Base-by-base conservation (phyloP, 257 asterid genomes). In the Mitragyna speciosa region DNA sequence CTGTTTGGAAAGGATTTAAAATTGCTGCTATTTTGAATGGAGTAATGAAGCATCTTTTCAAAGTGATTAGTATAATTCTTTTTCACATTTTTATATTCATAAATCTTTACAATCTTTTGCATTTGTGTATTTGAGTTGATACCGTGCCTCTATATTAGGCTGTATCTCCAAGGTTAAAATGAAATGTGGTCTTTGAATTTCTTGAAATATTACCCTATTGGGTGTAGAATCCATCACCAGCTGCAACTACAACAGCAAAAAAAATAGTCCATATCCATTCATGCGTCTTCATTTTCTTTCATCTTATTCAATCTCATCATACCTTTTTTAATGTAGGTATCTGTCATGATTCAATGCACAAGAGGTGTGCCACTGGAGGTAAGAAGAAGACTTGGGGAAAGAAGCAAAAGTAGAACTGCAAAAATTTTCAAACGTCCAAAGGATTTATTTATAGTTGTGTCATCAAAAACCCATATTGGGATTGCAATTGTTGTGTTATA, bases 261-360 rank as follows among this genome's bases (percentile, higher is more conserved):
- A 75, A 28, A 16, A 20, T 26, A 30, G 6, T 33, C 10, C 5
- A 16, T 36, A 7, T 33, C n/a, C n/a, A 19, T 33, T 33, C 41
- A 15, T 33, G 33, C 24, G 26, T 67, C 72, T 19, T 16, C 12
- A 54, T 52, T 36, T 22, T 41, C 3, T n/a, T 69, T 69, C 10
- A 31, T 26, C 70, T 28, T 28, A 4, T 65, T 65, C 43, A 65
- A 26, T 17, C 41, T 12, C 22, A 65, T 69, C 48, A 5, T 41
- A 39, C 17, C 15, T 69, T 74, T 26, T 22, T 54, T 12, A 17
- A 7, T 78, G 28, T 56, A 79, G 90, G 90, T 86, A 88, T 88
- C 66, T 86, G 90, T 33, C 86, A 90, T 75, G 92, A 88, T 81
- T 88, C 92, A 68, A 86, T 86, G 90, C 92, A 88, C 79, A 88